Percentiles rank a stretch among this genome's conserved stretches.
Evolutionary conservation across 164 flowering plant genomes (phyloP).

Genomic region (Vitis labrusca): DNA sequence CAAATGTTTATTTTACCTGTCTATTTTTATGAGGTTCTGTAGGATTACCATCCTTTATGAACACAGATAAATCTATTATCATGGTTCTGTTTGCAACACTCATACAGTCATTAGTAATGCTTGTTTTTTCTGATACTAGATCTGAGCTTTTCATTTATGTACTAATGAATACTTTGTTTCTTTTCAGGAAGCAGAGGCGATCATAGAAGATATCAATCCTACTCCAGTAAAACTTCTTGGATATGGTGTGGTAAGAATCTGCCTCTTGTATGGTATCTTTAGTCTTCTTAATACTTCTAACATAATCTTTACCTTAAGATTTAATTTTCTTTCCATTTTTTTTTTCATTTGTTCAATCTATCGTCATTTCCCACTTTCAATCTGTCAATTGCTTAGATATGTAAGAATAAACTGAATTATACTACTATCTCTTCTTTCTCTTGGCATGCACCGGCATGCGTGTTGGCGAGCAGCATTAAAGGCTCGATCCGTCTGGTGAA

Average conservation of each 20-base stretch:
- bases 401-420: no score
- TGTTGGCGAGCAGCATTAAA: no score
- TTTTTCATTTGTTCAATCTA: background rate
- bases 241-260: constrained; percentile 64
- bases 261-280: background rate
- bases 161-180: constrained; percentile 13
- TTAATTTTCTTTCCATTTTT: background rate
- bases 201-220: constrained; percentile 75
- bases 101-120: background rate
- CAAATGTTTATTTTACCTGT: no score
- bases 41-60: no score
- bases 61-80: no score
- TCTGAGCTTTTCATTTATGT: background rate
- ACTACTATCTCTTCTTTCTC: background rate
- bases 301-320: background rate
- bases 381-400: no score
- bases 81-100: no score
- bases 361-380: background rate
- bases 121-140: background rate
- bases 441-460: background rate
- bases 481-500: no score
- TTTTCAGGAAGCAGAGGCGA: constrained; percentile 93
- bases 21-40: no score
- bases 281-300: background rate
- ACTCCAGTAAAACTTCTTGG: constrained; percentile 66